Conservation (phyloP, 805 yeast genomes). For the Hanseniaspora clermontiae region DNA sequence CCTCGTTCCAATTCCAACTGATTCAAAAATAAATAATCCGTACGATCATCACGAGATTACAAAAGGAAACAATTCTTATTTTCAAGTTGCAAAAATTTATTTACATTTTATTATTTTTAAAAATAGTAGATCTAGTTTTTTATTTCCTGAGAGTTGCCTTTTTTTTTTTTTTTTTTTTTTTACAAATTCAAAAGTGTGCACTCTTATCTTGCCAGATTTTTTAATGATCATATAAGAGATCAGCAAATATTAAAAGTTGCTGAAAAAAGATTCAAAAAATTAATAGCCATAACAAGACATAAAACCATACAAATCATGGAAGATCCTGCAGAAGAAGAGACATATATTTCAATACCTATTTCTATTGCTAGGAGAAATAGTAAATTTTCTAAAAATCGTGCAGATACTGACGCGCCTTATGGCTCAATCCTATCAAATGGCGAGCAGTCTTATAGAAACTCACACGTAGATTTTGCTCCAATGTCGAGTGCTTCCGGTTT, state of each 20-base stretch:
- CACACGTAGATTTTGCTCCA: slow-evolving; percentile 9
- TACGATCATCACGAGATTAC: too few species aligned
- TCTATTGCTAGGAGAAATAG: slow-evolving; percentile 11
- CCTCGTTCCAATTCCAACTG: too few species aligned
- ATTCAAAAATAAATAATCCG: too few species aligned
- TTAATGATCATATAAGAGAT: background rate
- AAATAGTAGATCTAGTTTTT: too few species aligned
- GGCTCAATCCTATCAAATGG: background rate
- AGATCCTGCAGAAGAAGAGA: background rate
- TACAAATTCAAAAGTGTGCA: background rate
- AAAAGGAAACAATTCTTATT: too few species aligned
- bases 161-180: too few species aligned
- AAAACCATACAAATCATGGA: background rate
- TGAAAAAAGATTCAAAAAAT: background rate
- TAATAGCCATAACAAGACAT: background rate
- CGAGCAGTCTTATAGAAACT: background rate
- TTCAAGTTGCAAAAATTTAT: too few species aligned
- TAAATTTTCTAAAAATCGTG: background rate
- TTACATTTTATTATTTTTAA: too few species aligned
- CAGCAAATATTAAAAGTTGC: background rate
- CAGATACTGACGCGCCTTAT: background rate
- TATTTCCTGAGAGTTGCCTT: background rate
- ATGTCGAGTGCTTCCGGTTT: slow-evolving; percentile 30
- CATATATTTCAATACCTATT: slow-evolving; percentile 10
- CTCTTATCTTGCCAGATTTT: background rate